These are phyloP conservation scores for Myochromella boudieri DNA, from an alignment of 768 basidiomycete species.

Conservation along the genomic window DNA sequence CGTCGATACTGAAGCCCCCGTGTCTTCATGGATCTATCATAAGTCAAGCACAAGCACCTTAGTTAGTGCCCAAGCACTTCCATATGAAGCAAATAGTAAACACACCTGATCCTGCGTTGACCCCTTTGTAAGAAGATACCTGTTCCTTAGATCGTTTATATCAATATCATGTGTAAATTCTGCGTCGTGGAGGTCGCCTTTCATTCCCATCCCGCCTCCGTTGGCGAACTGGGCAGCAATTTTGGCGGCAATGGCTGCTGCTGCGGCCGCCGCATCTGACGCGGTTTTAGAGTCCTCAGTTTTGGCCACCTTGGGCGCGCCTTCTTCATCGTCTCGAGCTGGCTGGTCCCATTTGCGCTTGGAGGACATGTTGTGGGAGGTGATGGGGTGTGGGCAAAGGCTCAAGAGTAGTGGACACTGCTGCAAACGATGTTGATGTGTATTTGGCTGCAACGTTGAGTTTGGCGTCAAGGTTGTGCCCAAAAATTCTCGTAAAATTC, in stretches of 20 bases:
- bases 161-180: slow-evolving; percentile 91
- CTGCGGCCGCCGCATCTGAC: slow-evolving; percentile 65
- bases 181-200: slow-evolving; percentile 70
- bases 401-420: not conserved
- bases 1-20: slow-evolving; percentile 89
- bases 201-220: slow-evolving; percentile 38
- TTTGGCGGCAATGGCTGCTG: slow-evolving; percentile 93
- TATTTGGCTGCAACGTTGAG: no score
- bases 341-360: slow-evolving; percentile 87
- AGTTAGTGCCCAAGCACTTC: not conserved
- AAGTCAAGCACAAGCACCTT: not conserved
- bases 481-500: no score
- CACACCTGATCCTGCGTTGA: slow-evolving; percentile 88
- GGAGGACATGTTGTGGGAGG: slow-evolving; percentile 50
- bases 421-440: slow-evolving; percentile 4
- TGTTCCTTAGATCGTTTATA: slow-evolving; percentile 94
- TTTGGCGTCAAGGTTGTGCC: no score
- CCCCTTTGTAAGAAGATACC: slow-evolving; percentile 92
- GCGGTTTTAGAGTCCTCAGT: slow-evolving; percentile 61
- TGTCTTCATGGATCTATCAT: slow-evolving; percentile 82
- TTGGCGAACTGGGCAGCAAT: slow-evolving; percentile 71
- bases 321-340: slow-evolving; percentile 44
- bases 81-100: not conserved
- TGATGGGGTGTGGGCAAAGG: not conserved
- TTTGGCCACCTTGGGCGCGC: slow-evolving; percentile 40